These are phyloP conservation scores for Metschnikowia similis DNA, from an alignment of 805 yeast species.

Conservation along the genomic window DNA sequence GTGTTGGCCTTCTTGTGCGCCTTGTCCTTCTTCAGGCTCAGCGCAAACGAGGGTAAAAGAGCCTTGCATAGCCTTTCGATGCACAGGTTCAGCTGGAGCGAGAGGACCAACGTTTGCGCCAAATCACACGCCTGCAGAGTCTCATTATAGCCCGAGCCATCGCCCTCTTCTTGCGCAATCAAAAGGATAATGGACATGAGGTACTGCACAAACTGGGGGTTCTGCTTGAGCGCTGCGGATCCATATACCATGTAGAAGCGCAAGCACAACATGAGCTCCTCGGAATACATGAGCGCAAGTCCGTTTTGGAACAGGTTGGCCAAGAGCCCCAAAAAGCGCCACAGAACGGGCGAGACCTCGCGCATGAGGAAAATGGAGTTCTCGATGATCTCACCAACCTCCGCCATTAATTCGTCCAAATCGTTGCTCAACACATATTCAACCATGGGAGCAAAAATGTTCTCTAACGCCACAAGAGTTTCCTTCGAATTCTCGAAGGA, in stretches of 20 bases:
- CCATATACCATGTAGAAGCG: constrained; percentile 64
- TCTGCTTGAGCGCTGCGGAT: constrained; percentile 36
- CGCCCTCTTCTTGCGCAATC: constrained; percentile 41
- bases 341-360: constrained; percentile 57
- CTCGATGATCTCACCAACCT: constrained; percentile 65
- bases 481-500: constrained; percentile 79
- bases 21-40: constrained; percentile 24
- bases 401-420: constrained; percentile 70
- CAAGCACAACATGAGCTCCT: constrained; percentile 69
- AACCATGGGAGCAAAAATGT: constrained; percentile 64
- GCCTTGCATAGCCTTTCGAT: constrained; percentile 44
- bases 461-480: constrained; percentile 60
- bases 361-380: constrained; percentile 38
- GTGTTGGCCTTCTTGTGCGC: constrained; percentile 28
- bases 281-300: constrained; percentile 61
- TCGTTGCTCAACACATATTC: constrained; percentile 61
- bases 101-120: constrained; percentile 58
- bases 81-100: constrained; percentile 48
- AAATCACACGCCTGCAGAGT: constrained; percentile 56
- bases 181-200: constrained; percentile 48
- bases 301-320: constrained; percentile 31
- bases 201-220: constrained; percentile 45
- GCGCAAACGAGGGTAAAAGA: constrained; percentile 36
- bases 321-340: constrained; percentile 63
- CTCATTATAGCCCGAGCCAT: constrained; percentile 49